These are phyloP conservation scores for Pisolithus orientalis DNA, from an alignment of 768 basidiomycete genomes.

Conservation along the genomic window DNA sequence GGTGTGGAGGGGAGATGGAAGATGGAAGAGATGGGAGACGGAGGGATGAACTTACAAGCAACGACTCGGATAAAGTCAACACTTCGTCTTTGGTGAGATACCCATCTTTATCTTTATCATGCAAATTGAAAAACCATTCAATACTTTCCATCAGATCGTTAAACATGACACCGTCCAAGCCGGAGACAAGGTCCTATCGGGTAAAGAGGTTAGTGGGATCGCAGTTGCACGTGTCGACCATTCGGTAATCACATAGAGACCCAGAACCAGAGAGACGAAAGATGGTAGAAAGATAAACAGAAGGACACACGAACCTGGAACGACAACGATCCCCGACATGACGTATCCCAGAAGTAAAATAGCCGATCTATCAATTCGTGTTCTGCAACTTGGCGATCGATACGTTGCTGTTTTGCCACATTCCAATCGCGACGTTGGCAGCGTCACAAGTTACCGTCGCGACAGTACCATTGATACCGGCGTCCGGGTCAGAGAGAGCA, in stretches of 20 bases:
- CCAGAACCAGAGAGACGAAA: no score
- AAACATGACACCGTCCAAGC: constrained; percentile 88
- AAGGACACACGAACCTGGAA: constrained; percentile 57
- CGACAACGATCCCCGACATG: constrained; percentile 75
- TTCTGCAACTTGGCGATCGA: constrained; percentile 87
- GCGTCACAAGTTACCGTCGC: background rate
- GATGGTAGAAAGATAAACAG: background rate
- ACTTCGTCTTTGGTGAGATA: constrained; percentile 95
- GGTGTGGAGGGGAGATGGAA: no score
- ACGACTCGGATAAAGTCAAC: constrained; percentile 87
- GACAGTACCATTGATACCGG: no score
- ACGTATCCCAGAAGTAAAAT: constrained; percentile 92
- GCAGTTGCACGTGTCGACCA: no score
- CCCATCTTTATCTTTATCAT: constrained; percentile 95
- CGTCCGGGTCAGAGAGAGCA: no score
- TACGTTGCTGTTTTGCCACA: constrained; percentile 54
- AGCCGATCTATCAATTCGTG: constrained; percentile 92
- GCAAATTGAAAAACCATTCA: constrained; percentile 96
- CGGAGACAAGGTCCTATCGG: constrained; percentile 76
- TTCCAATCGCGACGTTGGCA: background rate
- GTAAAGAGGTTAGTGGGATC: no score
- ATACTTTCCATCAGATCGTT: constrained; percentile 98
- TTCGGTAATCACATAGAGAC: no score
- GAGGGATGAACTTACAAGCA: constrained; percentile 56
- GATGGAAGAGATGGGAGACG: background rate